Evolutionary conservation across 768 basidiomycete genomes (phyloP).

Genomic region (Tylopilus sp.): DNA sequence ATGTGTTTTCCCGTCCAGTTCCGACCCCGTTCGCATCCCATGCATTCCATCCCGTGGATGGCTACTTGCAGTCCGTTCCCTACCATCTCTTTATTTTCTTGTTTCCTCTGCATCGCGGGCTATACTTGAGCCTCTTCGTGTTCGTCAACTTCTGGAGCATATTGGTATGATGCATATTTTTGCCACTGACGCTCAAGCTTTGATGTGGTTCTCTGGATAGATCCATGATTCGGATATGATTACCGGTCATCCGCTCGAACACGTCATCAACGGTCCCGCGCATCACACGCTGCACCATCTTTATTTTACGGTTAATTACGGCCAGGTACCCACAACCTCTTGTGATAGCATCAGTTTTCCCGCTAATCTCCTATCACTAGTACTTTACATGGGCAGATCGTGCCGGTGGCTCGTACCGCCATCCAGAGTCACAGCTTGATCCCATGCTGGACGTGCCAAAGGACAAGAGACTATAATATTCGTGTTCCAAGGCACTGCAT

Average conservation of each 20-base stretch:
- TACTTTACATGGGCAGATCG: slow-evolving; percentile 98
- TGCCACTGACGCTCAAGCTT: background rate
- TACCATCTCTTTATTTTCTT: slow-evolving; percentile 91
- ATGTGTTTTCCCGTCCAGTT: slow-evolving; percentile 44
- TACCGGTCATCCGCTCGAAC: slow-evolving; percentile 84
- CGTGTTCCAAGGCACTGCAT: background rate
- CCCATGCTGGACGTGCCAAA: slow-evolving; percentile 64
- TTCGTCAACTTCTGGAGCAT: slow-evolving; percentile 94
- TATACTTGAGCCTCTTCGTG: slow-evolving; percentile 86
- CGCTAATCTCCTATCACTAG: slow-evolving; percentile 39
- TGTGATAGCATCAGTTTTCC: background rate
- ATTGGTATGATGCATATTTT: slow-evolving; percentile 49
- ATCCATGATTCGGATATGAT: slow-evolving; percentile 99
- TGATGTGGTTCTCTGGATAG: slow-evolving; percentile 34
- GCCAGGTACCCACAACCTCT: slow-evolving; percentile 58
- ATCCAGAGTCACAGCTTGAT: slow-evolving; percentile 80
- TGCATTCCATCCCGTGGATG: slow-evolving; percentile 96
- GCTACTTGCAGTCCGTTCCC: slow-evolving; percentile 89
- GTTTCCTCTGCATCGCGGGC: slow-evolving; percentile 83
- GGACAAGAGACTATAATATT: slow-evolving; percentile 22
- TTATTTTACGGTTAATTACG: slow-evolving; percentile 96
- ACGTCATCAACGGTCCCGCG: slow-evolving; percentile 93
- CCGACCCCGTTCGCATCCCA: slow-evolving; percentile 97
- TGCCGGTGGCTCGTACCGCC: slow-evolving; percentile 79
- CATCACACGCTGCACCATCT: slow-evolving; percentile 97